Base-by-base conservation (phyloP, 208 protist species). In the Wallacemonas sp. region DNA sequence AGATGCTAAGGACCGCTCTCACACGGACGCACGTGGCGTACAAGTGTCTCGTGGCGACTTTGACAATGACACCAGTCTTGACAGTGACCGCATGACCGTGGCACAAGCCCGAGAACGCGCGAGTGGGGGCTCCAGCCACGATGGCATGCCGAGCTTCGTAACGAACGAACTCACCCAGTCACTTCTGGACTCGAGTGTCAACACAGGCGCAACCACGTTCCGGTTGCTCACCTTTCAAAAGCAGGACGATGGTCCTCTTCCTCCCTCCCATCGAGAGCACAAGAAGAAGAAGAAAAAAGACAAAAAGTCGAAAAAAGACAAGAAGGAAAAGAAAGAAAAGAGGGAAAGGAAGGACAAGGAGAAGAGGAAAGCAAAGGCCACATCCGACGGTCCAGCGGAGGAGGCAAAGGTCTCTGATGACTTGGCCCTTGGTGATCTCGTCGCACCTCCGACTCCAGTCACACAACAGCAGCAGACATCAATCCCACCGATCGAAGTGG, bases 161-260 rank as follows among this genome's bases (percentile, higher is more conserved):
- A 58, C 51, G n/a, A 58, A 34, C 19, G 51, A 58, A n/a, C 51
- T 58, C 5, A 58, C 51, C 15, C 51, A 58, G n/a, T 58, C 51
- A 6, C 3, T 58, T 8, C 31, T 58, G 5, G 51, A 58, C 30
- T 14, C 6, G 6, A 58, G 51, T 22, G 51, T 58, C 4, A 38
- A 38, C 41, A n/a, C 15, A 9, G 42, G 41, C 17, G 38, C 59
- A 6, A 8, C 41, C 1, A 36, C 59, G 1, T 64, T 64, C 27
- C 28, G 38, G 28, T 66, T 84, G 44, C 58, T 84, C 42, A 79
- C 66, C 22, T 84, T 84, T 46, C 53, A 61, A 17, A 61, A 68
- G 39, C 71, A 72, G 41, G 73, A 72, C 26, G 78, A 80, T 59
- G 46, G 62, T 14, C 70, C 62, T 27, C 26, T 81, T 15, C 59